These are phyloP conservation scores for Isochrysis galbana DNA, from an alignment of 78 protist species.

Conservation along the genomic window DNA sequence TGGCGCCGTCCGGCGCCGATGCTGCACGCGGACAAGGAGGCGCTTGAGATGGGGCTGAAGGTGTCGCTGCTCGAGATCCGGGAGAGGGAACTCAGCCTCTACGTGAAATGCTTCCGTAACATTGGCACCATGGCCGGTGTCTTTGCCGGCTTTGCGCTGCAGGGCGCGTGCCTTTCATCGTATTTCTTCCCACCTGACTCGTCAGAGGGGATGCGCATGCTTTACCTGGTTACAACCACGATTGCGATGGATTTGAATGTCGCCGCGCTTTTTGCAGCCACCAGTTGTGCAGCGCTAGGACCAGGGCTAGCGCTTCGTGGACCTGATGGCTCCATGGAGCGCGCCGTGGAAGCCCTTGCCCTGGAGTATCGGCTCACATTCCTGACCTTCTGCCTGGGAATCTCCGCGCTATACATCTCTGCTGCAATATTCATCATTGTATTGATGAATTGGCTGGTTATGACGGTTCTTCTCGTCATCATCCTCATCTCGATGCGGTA, in stretches of 20 bases:
- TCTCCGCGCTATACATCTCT: neutral
- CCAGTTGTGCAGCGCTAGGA: neutral
- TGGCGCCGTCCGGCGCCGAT: too few species aligned
- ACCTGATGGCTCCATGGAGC: neutral
- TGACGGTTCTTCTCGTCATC: neutral
- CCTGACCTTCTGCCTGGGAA: neutral
- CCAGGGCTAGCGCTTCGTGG: conserved; percentile 32
- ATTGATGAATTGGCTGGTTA: neutral
- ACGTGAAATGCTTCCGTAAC: neutral
- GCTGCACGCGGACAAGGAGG: conserved; percentile 10
- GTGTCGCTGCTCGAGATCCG: neutral
- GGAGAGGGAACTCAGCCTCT: neutral
- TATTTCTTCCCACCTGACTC: neutral
- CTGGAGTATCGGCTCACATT: neutral
- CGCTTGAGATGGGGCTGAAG: neutral
- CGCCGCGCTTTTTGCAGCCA: neutral
- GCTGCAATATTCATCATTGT: neutral
- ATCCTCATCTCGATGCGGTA: too few species aligned
- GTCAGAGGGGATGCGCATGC: neutral
- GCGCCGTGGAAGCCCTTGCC: neutral
- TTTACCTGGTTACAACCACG: neutral
- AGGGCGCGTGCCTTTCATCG: neutral
- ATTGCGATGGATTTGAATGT: neutral
- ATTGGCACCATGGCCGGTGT: neutral
- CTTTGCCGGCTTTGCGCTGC: neutral